Base-by-base conservation (phyloP, 768 basidiomycete species). In the Kwoniella botswanensis region DNA sequence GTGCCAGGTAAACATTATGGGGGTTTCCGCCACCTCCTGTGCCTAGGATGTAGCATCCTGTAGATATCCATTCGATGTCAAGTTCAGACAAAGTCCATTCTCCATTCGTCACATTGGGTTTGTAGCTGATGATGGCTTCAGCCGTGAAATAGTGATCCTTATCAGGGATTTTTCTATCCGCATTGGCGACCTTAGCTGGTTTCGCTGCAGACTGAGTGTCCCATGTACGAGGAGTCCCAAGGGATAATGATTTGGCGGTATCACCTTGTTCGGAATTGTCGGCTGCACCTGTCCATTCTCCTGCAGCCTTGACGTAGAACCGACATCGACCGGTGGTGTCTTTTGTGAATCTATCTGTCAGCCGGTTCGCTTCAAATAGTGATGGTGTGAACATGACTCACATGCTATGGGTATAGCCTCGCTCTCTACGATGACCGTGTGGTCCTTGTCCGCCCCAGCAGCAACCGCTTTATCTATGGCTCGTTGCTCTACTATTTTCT, bases 21-120 rank as follows among this genome's bases (percentile, higher is more conserved):
- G 90, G 88, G 2, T 87, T 86, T 7, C 89, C 90, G 2, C 90
- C 90, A 35, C 90, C 90, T 2, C 90, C 89, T 15, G 86, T 87
- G 0, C 89, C 90, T 1, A 90, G 84, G 53, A 90, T 84, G 52
- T 88, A 88, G 63, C 89, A 89, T 43, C 90, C 90, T 64, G 88
- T 88, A 26, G 88, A 86, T 57, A 90, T 87, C 85, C 88, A 90
- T 65, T 88, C 82, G 26, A 87, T 77, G 71, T 88, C 87, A 1
- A 84, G 80, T 73, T 88, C 87, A 13, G 85, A 85, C 4, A 88
- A 61, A 43, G 84, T 74, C 87, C 87, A 88, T 71, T 85, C 84
- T 12, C 84, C 74, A 6, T 61, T n/a, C 35, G 63, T 73, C 55
- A 88, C 84, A 35, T 57, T 76, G 4, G 86, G 87, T 50, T 64